Base-by-base conservation (phyloP, 2,329 filamentous ascomycete genomes). In the Teratosphaeria pseudoeucalypti region DNA sequence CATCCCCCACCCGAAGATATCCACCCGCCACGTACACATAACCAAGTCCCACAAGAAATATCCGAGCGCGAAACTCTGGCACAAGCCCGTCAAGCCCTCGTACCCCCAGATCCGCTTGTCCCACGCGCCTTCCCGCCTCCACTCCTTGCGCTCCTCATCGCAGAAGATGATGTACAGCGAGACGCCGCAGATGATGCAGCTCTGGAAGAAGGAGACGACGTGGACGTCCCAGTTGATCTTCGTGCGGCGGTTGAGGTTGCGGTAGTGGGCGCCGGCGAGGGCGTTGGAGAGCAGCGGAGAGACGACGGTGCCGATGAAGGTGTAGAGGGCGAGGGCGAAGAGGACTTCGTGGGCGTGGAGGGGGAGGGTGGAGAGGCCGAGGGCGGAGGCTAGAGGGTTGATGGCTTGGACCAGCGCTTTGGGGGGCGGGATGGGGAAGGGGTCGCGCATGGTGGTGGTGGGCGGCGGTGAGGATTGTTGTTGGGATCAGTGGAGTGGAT, bases 41-140 rank as follows among this genome's bases (percentile, higher is more conserved):
- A 85, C 76, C 56, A 94, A 74, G 70, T 95, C 90, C 88, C 89
- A 95, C 56, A 92, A 74, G 70, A 95, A 95, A 72, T 95, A 95
- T 10, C 90, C 90, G 26, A 85, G 80, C 1, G 88, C 89, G 66
- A 92, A 80, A 10, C 85, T 86, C 74, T 91, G 88, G 58, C 92
- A 82, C 78, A 92, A 81, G 52, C 86, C 89, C 34, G 80, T 79
- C 16, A 81, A 82, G 34, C 87, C 87, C 7, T 85, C 88, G 70
- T 95, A 94, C 34, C 88, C 89, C 82, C 86, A 92, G 27, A 94
- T 62, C 55, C 71, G 62, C 70, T 85, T 84, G 67, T 85, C 78
- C 77, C 81, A 84, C 67, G 82, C 77, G 83, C 90, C 89, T 54
- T 59, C 55, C 34, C 58, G 58, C 23, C 68, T 60, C 62, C 67